A percentile compares a stretch with the other conserved stretches of the same genome.
Evolutionary conservation across 345 rosid genomes (phyloP).

Genomic region (Mercurialis annua): DNA sequence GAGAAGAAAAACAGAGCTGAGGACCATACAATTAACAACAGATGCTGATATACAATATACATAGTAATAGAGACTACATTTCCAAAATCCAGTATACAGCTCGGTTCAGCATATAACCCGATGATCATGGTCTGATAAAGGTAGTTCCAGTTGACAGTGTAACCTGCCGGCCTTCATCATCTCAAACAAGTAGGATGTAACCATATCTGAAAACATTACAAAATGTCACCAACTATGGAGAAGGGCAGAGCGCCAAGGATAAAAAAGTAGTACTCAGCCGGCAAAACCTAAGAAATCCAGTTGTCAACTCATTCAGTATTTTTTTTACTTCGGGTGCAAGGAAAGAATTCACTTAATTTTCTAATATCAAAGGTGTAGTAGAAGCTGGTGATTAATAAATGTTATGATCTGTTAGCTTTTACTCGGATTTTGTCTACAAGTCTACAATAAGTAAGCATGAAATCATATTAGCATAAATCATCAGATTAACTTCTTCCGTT

Average conservation of each 20-base stretch:
- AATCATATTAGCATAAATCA: no score
- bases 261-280: no score
- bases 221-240: background rate
- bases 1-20: background rate
- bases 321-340: no score
- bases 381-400: no score
- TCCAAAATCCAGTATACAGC: background rate
- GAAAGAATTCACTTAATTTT: no score
- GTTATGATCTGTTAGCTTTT: no score
- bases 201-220: background rate
- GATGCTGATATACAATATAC: background rate
- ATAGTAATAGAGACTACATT: background rate
- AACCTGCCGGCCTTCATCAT: background rate
- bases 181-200: background rate
- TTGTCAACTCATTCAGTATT: no score
- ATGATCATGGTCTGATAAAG: background rate
- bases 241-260: background rate
- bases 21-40: background rate
- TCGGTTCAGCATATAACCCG: background rate
- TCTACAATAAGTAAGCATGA: no score
- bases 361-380: no score
- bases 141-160: background rate
- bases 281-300: no score
- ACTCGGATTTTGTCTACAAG: no score
- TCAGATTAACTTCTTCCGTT: no score